Evolutionary conservation across 352 stramenopile genomes (phyloP), one percentile per base, ranked within the genome.

Genomic region (Phytophthora pini): DNA sequence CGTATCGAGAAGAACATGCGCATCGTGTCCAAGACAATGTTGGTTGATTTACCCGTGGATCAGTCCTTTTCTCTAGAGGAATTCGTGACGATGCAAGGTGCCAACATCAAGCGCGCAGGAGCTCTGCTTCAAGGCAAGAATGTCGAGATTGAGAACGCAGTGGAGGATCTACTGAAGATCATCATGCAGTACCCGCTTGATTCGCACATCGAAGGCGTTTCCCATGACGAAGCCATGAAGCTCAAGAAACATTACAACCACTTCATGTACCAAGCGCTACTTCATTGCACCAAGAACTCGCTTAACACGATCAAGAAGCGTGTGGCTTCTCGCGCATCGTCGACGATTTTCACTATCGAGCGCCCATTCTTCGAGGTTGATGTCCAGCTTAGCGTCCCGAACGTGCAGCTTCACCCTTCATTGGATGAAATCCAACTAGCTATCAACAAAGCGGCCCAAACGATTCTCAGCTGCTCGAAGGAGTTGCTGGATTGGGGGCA

Each of bases 161-260:
- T 99, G 9, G 93, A 98, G 44, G 97, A 99, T 67, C 68, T 99
- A 12, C 85, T 99, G 12, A 97, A 98, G 58, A 97, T 99, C 60
- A 99, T 99, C 64, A 84, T 80, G 64, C 84, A 93, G 29, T 99
- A 98, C 68, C 87, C 94, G 0, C 85, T 99, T 38, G 97, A 99
- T 68, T 97, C 95, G 24, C 95, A 99, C 66, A 96, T 98, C 32
- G 96, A 99, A 55, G 75, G 77, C 8, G 93, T 99, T 11, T 94
- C 87, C 0, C 87, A 94, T 53, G 93, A 98, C 24, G 97, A 99
- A 67, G 86, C 98, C 9, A 79, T 92, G 54, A 99, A 98, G 72
- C 85, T 99, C 15, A 98, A 98, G 65, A 97, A 98, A 65, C 97
- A 99, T 76, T 99, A 99, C 87, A 99, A 99, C 75, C 95, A 99